Evolutionary conservation across 768 basidiomycete species (phyloP).

Genomic region (Podaxis sp.): DNA sequence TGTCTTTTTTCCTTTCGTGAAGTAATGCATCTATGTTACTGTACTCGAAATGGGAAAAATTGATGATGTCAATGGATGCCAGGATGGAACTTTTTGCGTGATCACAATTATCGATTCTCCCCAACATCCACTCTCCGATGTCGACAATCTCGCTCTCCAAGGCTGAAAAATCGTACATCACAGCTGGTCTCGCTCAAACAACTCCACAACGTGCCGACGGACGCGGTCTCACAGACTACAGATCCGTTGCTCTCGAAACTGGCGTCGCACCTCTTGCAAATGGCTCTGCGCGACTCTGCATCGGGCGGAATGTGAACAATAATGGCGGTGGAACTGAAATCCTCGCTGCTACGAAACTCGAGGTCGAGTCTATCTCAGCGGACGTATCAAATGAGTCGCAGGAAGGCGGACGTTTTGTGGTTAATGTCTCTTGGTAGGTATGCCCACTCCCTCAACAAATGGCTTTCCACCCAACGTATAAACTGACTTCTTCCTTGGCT

Average conservation of each 20-base stretch:
- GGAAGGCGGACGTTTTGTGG: slow-evolving; percentile 36
- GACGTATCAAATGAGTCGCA: slow-evolving; percentile 54
- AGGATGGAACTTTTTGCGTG: too few species aligned
- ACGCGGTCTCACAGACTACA: slow-evolving; percentile 60
- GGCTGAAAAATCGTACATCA: slow-evolving; percentile 75
- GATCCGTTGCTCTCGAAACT: slow-evolving; percentile 69
- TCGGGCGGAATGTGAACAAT: slow-evolving; percentile 50
- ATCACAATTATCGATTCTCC: too few species aligned
- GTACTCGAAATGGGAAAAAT: neutral
- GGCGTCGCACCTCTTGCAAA: slow-evolving; percentile 79
- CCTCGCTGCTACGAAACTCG: slow-evolving; percentile 71
- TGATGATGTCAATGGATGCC: too few species aligned
- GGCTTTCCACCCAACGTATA: neutral
- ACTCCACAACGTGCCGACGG: slow-evolving; percentile 76
- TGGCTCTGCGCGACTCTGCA: slow-evolving; percentile 71
- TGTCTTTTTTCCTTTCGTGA: neutral
- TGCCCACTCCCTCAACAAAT: neutral
- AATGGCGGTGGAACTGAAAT: slow-evolving; percentile 64
- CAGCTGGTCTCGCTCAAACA: slow-evolving; percentile 52
- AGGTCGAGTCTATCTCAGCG: slow-evolving; percentile 58
- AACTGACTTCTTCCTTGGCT: slow-evolving; percentile 5
- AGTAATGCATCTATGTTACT: slow-evolving; percentile 3
- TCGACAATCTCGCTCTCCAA: slow-evolving; percentile 49
- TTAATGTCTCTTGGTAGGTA: slow-evolving; percentile 74
- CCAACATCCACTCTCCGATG: neutral